Evolutionary conservation across 345 rosid species (phyloP).

Genomic region (Carallia pectinifolia): DNA sequence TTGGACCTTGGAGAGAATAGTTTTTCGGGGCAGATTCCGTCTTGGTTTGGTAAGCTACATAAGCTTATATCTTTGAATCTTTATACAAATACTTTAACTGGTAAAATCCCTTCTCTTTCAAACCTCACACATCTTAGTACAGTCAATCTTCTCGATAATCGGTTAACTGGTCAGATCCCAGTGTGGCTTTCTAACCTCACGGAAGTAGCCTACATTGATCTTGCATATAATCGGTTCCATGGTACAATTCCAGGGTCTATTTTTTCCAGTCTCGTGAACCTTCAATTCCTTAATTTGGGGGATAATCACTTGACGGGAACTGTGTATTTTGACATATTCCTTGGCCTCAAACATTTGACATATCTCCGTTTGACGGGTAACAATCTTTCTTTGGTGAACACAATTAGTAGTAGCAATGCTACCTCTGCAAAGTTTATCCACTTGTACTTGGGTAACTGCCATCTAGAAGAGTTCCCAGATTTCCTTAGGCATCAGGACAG

Average conservation of each 20-base stretch:
- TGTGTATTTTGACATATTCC: background rate
- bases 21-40: no score
- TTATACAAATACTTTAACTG: background rate
- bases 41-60: no score
- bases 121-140: background rate
- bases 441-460: conserved; percentile 23
- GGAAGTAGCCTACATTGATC: background rate
- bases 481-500: conserved; percentile 17
- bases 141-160: background rate
- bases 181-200: no score
- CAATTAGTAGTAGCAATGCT: background rate
- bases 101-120: background rate
- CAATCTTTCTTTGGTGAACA: background rate
- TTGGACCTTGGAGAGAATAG: no score
- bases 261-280: no score
- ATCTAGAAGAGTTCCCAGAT: conserved; percentile 3
- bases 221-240: no score
- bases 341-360: background rate
- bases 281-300: no score
- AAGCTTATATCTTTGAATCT: no score
- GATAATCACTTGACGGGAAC: conserved; percentile 20
- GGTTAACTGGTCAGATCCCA: no score
- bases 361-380: background rate
- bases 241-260: no score
- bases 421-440: rapidly evolving